These are phyloP conservation scores for Ilyonectria destructans DNA, from an alignment of 2,329 filamentous ascomycete species.

Conservation along the genomic window DNA sequence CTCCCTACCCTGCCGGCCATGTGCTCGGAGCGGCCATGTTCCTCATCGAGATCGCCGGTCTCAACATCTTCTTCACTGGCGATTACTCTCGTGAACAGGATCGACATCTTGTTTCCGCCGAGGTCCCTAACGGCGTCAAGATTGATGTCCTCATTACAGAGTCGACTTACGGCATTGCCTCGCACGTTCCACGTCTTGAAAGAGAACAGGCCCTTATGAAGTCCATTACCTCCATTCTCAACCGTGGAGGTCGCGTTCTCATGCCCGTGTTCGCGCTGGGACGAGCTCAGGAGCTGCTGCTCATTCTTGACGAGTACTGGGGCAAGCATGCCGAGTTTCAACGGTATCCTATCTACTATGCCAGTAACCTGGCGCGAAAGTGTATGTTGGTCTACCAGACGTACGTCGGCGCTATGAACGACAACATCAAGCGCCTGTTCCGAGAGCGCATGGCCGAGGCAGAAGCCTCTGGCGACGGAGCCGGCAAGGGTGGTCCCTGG, in stretches of 20 bases:
- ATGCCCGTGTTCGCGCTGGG: constrained; percentile 97
- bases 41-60: constrained; percentile 94
- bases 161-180: constrained; percentile 96
- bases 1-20: constrained; percentile 96
- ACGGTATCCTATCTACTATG: constrained; percentile 96
- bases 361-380: constrained; percentile 92
- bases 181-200: constrained; percentile 91
- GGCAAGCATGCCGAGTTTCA: constrained; percentile 89
- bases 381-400: constrained; percentile 99
- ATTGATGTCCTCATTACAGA: constrained; percentile 98
- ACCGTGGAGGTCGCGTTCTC: constrained; percentile 91
- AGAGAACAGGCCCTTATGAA: constrained; percentile 96
- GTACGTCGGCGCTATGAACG: constrained; percentile 98
- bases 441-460: constrained; percentile 92
- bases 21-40: constrained; percentile 99
- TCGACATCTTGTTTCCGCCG: constrained; percentile 93
- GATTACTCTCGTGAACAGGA: constrained; percentile 98
- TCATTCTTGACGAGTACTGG: constrained; percentile 99
- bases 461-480: constrained; percentile 82
- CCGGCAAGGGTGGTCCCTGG: constrained; percentile 90
- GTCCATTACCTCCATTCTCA: constrained; percentile 90
- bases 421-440: constrained; percentile 98
- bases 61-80: constrained; percentile 97
- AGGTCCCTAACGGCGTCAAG: constrained; percentile 90
- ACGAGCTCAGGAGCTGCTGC: constrained; percentile 90